Conservation (phyloP, 2,329 filamentous ascomycete genomes). For the Hortaea werneckii region DNA sequence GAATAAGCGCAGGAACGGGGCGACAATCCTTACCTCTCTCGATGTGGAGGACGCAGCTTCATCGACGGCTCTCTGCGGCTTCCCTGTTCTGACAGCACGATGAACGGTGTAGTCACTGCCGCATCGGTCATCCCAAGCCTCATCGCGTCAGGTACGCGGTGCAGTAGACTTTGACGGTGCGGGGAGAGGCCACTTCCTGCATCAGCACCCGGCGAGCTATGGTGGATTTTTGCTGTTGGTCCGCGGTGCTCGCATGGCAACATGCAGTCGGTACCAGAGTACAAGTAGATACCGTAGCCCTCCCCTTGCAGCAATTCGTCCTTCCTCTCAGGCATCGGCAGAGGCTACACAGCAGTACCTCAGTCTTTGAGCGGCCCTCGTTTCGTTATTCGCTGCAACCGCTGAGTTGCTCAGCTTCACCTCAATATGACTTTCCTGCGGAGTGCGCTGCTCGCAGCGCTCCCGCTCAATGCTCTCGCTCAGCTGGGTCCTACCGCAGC, state of each 20-base stretch:
- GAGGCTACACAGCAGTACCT: neutral
- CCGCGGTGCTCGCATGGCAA: neutral
- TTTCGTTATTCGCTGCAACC: neutral
- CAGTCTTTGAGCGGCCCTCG: constrained; percentile 1
- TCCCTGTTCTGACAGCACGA: neutral
- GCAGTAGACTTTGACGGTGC: neutral
- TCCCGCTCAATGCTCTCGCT: constrained; percentile 19
- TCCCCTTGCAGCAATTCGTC: neutral
- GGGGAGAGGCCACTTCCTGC: neutral
- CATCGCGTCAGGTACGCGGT: neutral
- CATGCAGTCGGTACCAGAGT: neutral
- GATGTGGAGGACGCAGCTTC: neutral
- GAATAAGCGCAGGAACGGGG: neutral
- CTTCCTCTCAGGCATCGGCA: neutral
- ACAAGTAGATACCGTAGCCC: neutral
- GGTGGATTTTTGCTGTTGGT: neutral
- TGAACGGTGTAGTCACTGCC: neutral
- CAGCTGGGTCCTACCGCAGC: constrained; percentile 15
- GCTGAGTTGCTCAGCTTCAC: neutral
- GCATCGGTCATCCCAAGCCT: neutral
- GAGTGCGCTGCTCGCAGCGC: constrained; percentile 18
- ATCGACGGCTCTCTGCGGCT: neutral
- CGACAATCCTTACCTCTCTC: neutral
- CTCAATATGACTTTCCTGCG: constrained; percentile 14
- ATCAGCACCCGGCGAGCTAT: neutral